phyloP scores from a whole-genome alignment of 352 stramenopile species.

The Paralagenidium karlingii region DNA sequence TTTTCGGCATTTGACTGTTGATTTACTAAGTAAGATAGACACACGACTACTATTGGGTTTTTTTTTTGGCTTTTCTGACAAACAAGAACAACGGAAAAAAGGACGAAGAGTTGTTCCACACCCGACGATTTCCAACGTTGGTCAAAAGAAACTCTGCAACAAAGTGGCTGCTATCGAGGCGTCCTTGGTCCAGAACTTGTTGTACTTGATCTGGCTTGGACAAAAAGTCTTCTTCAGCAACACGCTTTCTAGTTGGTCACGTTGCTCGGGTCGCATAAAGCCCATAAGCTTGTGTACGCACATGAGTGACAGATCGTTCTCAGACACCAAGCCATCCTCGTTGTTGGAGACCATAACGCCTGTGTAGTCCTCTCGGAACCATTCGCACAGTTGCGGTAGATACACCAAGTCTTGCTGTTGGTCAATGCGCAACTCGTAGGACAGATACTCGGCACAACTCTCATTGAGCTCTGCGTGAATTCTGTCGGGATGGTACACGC shows the following conservation, averaged over 20 bases:
- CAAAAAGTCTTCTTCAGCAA: no score
- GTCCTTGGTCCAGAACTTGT: slow-evolving; percentile 48
- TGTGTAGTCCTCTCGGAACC: slow-evolving; percentile 18
- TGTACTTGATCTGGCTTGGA: slow-evolving; percentile 40
- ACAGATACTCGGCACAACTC: slow-evolving; percentile 26
- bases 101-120: no score
- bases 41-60: no score
- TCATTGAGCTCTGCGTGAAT: slow-evolving; percentile 73
- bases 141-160: no score
- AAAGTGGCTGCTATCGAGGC: no score
- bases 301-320: slow-evolving; percentile 2
- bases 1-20: no score
- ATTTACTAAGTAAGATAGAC: no score
- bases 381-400: slow-evolving; percentile 49
- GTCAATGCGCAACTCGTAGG: slow-evolving; percentile 25
- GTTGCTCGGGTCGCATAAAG: slow-evolving; percentile 39
- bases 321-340: neutral
- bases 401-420: slow-evolving; percentile 20
- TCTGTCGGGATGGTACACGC: slow-evolving; percentile 42
- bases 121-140: no score
- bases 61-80: no score
- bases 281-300: slow-evolving; percentile 50
- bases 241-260: slow-evolving; percentile 35
- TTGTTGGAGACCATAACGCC: neutral
- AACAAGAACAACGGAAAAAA: no score